These are phyloP conservation scores for Plantago coronopus DNA, from an alignment of 305 asterid species.

Conservation along the genomic window DNA sequence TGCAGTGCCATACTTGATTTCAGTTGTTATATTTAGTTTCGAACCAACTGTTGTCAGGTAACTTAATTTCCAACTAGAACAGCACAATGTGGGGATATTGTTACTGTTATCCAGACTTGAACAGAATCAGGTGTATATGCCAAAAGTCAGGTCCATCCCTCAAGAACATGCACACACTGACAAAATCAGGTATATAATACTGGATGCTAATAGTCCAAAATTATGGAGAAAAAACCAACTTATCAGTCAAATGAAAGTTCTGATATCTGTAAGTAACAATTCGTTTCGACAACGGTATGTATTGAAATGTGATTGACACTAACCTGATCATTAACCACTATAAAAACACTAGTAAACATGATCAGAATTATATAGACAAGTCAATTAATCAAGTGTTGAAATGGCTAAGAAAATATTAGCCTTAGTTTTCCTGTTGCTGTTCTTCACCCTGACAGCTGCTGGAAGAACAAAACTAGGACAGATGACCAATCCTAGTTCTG, in stretches of 20 bases:
- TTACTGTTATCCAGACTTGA: too few species aligned
- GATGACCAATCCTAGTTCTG: neutral
- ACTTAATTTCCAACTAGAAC: too few species aligned
- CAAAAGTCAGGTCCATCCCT: too few species aligned
- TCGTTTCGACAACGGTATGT: neutral
- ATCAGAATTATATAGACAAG: neutral
- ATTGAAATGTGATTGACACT: neutral
- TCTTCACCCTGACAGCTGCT: slow-evolving; percentile 25
- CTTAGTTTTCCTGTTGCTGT: slow-evolving; percentile 17
- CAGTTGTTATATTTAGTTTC: too few species aligned
- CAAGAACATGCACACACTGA: neutral
- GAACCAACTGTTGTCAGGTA: too few species aligned
- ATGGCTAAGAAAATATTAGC: slow-evolving; percentile 26
- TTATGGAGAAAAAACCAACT: neutral
- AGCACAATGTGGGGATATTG: too few species aligned
- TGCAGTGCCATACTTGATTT: too few species aligned
- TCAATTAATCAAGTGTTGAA: neutral
- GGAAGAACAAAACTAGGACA: slow-evolving; percentile 30
- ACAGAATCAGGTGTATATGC: too few species aligned
- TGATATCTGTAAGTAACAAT: neutral
- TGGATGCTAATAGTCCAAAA: neutral
- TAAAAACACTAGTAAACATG: neutral
- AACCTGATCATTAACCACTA: neutral
- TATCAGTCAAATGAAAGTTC: slow-evolving; percentile 3
- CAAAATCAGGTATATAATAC: neutral